phyloP scores from a whole-genome alignment of 108 stramenopile genomes.

The Aureococcus anophagefferens region DNA sequence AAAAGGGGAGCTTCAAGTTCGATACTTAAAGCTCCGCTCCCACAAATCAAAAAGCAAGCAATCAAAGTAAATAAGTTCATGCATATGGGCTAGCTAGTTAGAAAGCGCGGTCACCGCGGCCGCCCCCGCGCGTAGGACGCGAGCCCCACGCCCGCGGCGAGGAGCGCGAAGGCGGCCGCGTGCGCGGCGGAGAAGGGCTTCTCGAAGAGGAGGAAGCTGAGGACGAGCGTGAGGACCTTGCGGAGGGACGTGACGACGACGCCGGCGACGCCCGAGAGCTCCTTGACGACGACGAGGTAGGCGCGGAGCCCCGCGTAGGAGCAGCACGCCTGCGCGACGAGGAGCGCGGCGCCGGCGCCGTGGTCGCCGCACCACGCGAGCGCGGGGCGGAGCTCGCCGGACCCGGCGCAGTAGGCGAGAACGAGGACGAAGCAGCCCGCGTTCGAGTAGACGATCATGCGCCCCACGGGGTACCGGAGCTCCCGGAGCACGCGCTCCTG shows the following conservation, averaged over 20 bases:
- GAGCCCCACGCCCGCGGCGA: background rate
- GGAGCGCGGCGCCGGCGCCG: background rate
- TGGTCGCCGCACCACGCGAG: background rate
- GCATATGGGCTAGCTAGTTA: too few relatives aligned
- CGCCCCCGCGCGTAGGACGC: background rate
- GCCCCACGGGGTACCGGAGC: background rate
- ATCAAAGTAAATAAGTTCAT: too few relatives aligned
- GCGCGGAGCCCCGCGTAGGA: background rate
- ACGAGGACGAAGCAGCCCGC: background rate
- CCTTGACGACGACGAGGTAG: background rate
- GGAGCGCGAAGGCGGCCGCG: background rate
- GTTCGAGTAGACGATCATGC: background rate
- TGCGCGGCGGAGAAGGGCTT: background rate
- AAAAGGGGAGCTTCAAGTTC: too few relatives aligned
- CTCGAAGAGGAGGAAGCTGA: background rate
- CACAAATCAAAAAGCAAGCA: too few relatives aligned
- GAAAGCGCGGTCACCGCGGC: too few relatives aligned
- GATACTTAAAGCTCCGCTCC: too few relatives aligned
- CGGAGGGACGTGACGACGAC: background rate
- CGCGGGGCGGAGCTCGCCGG: background rate
- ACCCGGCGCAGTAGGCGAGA: background rate
- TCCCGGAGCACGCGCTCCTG: conserved; percentile 32
- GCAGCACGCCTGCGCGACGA: background rate
- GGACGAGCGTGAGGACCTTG: background rate
- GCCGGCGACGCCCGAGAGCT: background rate